Percentiles rank a stretch among this genome's conserved stretches.
phyloP scores from a whole-genome alignment of 2,329 filamentous ascomycete species.

The Chaetomiaceae sp. region DNA sequence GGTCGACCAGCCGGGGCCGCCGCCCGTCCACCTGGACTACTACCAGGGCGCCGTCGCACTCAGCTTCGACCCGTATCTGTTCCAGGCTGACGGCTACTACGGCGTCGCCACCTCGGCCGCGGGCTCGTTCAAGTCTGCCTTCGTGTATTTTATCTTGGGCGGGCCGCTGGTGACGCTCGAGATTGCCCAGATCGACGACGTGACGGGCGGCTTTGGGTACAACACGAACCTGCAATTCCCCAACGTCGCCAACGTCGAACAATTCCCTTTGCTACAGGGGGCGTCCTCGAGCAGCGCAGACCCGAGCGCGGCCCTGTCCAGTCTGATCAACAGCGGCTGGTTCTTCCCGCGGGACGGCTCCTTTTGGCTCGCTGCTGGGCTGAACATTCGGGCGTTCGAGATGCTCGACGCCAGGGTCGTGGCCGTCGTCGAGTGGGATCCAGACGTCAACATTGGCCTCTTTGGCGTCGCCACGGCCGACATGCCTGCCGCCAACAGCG shows the following conservation, averaged over 20 bases:
- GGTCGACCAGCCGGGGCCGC: constrained; percentile 5
- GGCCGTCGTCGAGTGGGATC: constrained; percentile 32
- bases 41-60: constrained; percentile 37
- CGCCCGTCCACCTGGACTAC: constrained; percentile 21
- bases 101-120: constrained; percentile 14
- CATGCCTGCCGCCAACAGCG: not conserved
- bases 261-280: constrained; percentile 33
- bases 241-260: constrained; percentile 23
- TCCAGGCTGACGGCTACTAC: constrained; percentile 40
- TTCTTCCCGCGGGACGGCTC: constrained; percentile 29
- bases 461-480: constrained; percentile 10
- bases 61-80: constrained; percentile 32
- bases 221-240: constrained; percentile 34
- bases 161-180: constrained; percentile 37
- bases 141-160: constrained; percentile 12
- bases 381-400: constrained; percentile 37
- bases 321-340: constrained; percentile 24
- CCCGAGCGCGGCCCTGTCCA: not conserved
- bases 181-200: constrained; percentile 35
- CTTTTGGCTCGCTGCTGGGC: constrained; percentile 37
- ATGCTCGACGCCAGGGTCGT: constrained; percentile 36
- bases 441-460: constrained; percentile 29
- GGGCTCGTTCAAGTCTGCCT: not conserved
- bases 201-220: constrained; percentile 39
- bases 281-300: not conserved